These are phyloP conservation scores for Flammula alnicola DNA, from an alignment of 1,284 basidiomycete genomes.

Conservation along the genomic window DNA sequence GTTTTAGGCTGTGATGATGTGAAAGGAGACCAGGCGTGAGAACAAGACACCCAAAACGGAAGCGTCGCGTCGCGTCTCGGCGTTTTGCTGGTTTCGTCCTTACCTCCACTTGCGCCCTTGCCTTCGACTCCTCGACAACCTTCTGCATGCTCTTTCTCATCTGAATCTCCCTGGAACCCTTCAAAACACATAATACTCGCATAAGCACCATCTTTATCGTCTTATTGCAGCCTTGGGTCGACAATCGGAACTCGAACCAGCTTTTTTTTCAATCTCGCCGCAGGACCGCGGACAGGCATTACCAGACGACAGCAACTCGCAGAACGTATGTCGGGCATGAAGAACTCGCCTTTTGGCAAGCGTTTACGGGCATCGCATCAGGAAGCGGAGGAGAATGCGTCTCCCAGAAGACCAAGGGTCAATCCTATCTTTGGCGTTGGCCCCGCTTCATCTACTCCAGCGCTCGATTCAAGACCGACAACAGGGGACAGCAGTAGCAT, in stretches of 20 bases:
- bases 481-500: constrained; percentile 49
- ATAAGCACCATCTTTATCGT: too few relatives aligned
- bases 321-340: constrained; percentile 66
- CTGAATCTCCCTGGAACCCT: neutral
- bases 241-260: constrained; percentile 9
- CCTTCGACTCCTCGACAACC: neutral
- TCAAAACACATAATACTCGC: too few relatives aligned
- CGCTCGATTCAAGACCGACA: constrained; percentile 53
- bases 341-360: constrained; percentile 82
- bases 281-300: neutral
- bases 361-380: constrained; percentile 70
- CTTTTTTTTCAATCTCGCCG: constrained; percentile 3
- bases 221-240: too few relatives aligned
- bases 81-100: constrained; percentile 13
- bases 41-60: constrained; percentile 17
- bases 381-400: constrained; percentile 57
- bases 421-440: constrained; percentile 57
- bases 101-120: constrained; percentile 17
- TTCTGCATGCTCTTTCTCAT: constrained; percentile 12
- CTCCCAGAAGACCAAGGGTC: constrained; percentile 46
- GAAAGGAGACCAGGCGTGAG: constrained; percentile 14
- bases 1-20: too few relatives aligned
- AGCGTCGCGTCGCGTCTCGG: constrained; percentile 24
- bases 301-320: neutral
- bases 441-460: constrained; percentile 39